Evolutionary conservation across 2,329 filamentous ascomycete species (phyloP), one percentile per base, ranked within the genome.

Genomic region (Sporothrix dimorphospora): DNA sequence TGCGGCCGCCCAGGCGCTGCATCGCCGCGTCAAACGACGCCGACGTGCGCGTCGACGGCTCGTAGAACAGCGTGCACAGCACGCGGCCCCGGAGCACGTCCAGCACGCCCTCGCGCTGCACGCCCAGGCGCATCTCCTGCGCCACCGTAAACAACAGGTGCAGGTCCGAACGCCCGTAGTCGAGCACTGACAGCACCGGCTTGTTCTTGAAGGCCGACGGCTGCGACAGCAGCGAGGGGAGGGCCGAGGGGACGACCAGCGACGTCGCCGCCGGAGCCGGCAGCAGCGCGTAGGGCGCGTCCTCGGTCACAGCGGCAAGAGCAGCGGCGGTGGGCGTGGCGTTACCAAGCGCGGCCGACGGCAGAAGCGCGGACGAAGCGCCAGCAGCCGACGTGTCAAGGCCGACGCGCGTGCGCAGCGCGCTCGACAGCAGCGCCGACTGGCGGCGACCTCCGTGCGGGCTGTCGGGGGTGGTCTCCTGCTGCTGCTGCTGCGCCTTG

Each of bases 21-120:
- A 99, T 99, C 55, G 96, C 96, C 72, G 95, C 93, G 79, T 99
- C 96, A 78, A 99, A 99, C 3, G 96, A 99, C 49, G 93, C 90
- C 14, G 95, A 98, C 5, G 96, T 99, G 71, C 96, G 89, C 2
- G 96, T 99, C 0, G 95, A 98, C 1, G 96, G 96, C 86, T 99
- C 96, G 82, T 94, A 99, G 88, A 99, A 99, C 84, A 99, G 90
- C 1, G 93, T 96, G 83, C 92, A 94, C 49, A 99, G 87, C 14
- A 99, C 89, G 61, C 92, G 90, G 38, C 94, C 94, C 78, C 92
- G 93, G 74, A 99, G 89, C 72, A 97, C 87, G 78, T 96, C 91
- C 68, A 99, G 86, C 40, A 96, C 92, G 73, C 96, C 96, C 78
- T 97, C 92, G 67, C 94, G 91, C 83, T 98, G 93, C 40, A 98